Base-by-base conservation (phyloP, 345 rosid species). In the Moringa oleifera region DNA sequence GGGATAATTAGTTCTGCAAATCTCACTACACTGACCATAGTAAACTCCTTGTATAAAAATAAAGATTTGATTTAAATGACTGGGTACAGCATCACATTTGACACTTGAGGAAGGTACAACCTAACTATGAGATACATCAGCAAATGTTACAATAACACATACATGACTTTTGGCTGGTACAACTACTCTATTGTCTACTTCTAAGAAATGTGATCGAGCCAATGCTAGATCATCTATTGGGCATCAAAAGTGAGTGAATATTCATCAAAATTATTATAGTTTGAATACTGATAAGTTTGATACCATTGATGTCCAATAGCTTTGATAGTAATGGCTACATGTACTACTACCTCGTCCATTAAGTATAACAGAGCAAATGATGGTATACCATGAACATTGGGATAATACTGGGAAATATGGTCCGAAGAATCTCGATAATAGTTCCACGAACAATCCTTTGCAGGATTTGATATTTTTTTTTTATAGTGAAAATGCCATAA, bases 331-430 rank as follows among this genome's bases (percentile, higher is more conserved):
- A 53, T 53, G 23, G 25, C 9, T 53, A 18, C 4, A 53, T 53
- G 6, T 53, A 53, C 57, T 53, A 53, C 57, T 53, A 53, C 57
- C 3, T 53, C 23, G 57, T 53, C 25, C 25, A 53, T 53, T 53
- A 22, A 53, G 57, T 53, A 53, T 53, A 53, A 49, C 4, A 63
- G 57, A 50, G 66, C 66, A 63, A 63, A 52, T 63, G 58, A 63
- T 63, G 67, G 67, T 52, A 51, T 63, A 63, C 23, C 51, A 63
- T 63, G 67, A 63, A 63, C 57, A 63, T 63, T 45, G 58, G 58
- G 57, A 63, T 63, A 53, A 63, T 52, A 52, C 6, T 63, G 51
- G 67, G 67, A 63, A 25, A 63, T 25, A 63, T 63, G 47, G 67
- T 63, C 0, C 23, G 52, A 58, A 58, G 61, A 58, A 58, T 58